These are phyloP conservation scores for Verticillium longisporum DNA, from an alignment of 2,329 filamentous ascomycete genomes.

Conservation along the genomic window DNA sequence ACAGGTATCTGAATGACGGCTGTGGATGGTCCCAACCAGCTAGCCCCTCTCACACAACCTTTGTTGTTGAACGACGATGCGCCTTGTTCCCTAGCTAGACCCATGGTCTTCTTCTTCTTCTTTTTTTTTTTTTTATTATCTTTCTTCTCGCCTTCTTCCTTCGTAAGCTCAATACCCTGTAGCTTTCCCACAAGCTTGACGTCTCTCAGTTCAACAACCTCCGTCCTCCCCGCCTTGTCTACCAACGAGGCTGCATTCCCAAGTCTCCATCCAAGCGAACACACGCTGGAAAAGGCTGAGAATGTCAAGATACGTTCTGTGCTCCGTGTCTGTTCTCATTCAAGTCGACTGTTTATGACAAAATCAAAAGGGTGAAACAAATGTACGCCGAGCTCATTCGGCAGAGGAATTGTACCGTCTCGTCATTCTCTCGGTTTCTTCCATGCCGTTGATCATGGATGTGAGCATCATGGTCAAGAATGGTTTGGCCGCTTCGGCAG, in stretches of 20 bases:
- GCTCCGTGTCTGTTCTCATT: constrained; percentile 2
- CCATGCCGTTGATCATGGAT: constrained; percentile 12
- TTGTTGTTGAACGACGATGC: not conserved
- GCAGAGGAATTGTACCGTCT: constrained; percentile 1
- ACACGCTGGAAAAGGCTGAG: constrained; percentile 1
- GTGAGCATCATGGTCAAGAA: constrained; percentile 32
- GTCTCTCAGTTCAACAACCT: not conserved
- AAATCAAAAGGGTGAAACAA: constrained; percentile 3
- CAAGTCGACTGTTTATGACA: constrained; percentile 3
- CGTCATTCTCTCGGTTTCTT: constrained; percentile 1
- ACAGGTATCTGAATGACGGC: not conserved
- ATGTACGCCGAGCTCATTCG: constrained; percentile 1
- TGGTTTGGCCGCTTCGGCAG: constrained; percentile 30
- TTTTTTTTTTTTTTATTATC: too few species aligned
- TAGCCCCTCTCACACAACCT: not conserved
- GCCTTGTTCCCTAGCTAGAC: not conserved
- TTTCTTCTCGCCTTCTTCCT: not conserved
- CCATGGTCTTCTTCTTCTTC: too few species aligned
- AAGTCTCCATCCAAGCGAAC: constrained; percentile 11
- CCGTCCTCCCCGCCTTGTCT: not conserved
- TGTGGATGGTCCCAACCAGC: not conserved
- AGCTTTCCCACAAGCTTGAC: not conserved
- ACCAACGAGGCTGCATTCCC: constrained; percentile 4
- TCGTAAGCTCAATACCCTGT: not conserved
- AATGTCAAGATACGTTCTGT: not conserved